These are phyloP conservation scores for Colletotrichum sp. DNA, from an alignment of 2,329 filamentous ascomycete species.

Conservation along the genomic window DNA sequence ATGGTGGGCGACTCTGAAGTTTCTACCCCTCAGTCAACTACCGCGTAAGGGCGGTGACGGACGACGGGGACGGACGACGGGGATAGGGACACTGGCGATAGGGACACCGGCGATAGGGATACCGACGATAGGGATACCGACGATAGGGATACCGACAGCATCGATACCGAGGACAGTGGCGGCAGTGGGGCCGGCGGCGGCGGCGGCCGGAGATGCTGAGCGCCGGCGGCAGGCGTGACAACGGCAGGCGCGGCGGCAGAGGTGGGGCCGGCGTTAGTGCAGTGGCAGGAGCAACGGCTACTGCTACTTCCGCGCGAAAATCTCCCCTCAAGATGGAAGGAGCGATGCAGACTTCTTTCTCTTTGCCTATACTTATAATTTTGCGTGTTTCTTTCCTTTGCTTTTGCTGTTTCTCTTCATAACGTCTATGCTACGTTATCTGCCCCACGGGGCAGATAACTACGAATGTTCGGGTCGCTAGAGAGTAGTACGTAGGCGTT, in stretches of 20 bases:
- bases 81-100: neutral
- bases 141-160: neutral
- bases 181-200: neutral
- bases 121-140: neutral
- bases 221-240: neutral
- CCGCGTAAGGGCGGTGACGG: neutral
- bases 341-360: neutral
- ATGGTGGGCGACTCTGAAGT: conserved; percentile 10
- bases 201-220: neutral
- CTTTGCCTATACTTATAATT: conserved; percentile 19
- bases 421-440: neutral
- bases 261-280: neutral
- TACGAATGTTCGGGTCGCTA: conserved; percentile 5
- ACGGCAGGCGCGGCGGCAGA: neutral
- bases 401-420: neutral
- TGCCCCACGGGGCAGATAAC: neutral
- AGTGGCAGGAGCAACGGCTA: neutral
- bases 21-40: conserved; percentile 17
- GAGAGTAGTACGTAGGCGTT: conserved; percentile 2
- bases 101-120: neutral
- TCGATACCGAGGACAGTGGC: neutral
- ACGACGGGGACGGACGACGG: neutral
- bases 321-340: neutral
- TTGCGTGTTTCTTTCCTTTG: conserved; percentile 1
- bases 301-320: neutral